A percentile compares a stretch with the other conserved stretches of the same genome.
Conservation (phyloP, 228 moss, liverwort and hornwort species). For the Sphagnum fallax region DNA sequence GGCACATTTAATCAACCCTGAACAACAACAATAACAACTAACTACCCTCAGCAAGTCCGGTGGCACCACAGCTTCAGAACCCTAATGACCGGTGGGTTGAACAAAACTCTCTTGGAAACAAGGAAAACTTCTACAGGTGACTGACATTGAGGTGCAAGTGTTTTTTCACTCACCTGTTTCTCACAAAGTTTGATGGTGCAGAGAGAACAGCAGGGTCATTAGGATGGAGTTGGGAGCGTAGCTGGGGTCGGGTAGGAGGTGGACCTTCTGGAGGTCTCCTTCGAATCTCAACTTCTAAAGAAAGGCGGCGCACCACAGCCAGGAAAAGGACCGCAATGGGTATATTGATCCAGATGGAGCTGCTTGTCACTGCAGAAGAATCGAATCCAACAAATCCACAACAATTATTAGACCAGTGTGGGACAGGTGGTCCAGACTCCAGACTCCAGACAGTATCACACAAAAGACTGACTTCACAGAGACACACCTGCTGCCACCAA, state of each 20-base stretch:
- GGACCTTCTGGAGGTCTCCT: constrained; percentile 35
- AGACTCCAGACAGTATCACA: no score
- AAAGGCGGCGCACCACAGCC: constrained; percentile 59
- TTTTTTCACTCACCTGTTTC: constrained; percentile 12
- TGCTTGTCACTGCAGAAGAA: constrained; percentile 50
- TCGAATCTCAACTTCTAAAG: constrained; percentile 68
- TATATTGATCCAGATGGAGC: constrained; percentile 76
- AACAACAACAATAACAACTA: neutral
- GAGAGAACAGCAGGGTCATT: constrained; percentile 38
- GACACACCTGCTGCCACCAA: no score
- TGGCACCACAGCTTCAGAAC: no score
- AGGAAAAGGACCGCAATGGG: constrained; percentile 69
- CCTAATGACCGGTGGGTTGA: no score
- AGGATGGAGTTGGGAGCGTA: constrained; percentile 31
- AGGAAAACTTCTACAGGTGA: neutral
- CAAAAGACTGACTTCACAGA: no score
- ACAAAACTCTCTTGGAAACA: no score
- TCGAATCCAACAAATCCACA: neutral
- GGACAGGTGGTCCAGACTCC: no score
- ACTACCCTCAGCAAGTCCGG: neutral
- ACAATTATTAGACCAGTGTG: neutral
- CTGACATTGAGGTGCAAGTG: neutral
- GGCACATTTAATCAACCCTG: neutral
- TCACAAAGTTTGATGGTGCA: constrained; percentile 19
- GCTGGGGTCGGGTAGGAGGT: constrained; percentile 9